A percentile compares a stretch with the other conserved stretches of the same genome.
Evolutionary conservation across 306 rosid species (phyloP).

Genomic region (Gleditsia sinensis): DNA sequence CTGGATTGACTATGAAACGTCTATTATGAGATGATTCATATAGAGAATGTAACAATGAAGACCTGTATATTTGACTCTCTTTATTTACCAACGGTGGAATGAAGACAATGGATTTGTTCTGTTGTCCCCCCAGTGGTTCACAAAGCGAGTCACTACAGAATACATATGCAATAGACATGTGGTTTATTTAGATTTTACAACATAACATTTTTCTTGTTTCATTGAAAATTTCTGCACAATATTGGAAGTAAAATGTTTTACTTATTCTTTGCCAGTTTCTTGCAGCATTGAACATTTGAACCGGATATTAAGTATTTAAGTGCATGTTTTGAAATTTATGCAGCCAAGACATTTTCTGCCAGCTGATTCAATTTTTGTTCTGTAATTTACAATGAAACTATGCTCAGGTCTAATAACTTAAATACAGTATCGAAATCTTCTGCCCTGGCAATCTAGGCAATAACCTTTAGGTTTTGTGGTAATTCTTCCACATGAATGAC

Average conservation of each 20-base stretch:
- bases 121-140: background rate
- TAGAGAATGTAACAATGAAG: background rate
- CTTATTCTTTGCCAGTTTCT: background rate
- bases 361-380: background rate
- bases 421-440: background rate
- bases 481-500: background rate
- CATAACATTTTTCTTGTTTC: background rate
- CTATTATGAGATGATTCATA: background rate
- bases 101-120: background rate
- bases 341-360: background rate
- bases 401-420: background rate
- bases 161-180: background rate
- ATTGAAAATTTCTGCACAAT: background rate
- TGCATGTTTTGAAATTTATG: background rate
- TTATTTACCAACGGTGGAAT: background rate
- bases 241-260: background rate
- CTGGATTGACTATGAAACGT: background rate
- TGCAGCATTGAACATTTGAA: background rate
- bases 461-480: background rate
- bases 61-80: background rate
- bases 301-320: background rate
- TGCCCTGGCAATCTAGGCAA: background rate
- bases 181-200: background rate
- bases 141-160: background rate
- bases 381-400: constrained; percentile 2